Percentiles rank a stretch among this genome's conserved stretches.
Conservation (phyloP, 2,329 filamentous ascomycete species). For the Cordyceps cateniannulata region DNA sequence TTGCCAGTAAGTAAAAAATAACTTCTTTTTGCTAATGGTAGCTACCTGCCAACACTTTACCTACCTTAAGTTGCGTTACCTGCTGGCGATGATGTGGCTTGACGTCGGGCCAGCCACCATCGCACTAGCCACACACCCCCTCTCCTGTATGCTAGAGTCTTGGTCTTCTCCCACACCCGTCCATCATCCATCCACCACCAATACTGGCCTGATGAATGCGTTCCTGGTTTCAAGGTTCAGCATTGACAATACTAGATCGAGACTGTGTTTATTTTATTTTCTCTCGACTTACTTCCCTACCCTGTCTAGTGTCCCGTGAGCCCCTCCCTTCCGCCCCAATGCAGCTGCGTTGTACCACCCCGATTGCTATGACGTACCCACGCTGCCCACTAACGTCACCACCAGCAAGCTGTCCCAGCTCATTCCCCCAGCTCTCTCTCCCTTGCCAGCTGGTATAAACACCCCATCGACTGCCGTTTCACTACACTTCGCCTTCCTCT, state of each 20-base stretch:
- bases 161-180: not conserved
- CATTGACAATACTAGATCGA: conserved; percentile 9
- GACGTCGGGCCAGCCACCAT: not conserved
- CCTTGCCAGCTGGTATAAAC: conserved; percentile 12
- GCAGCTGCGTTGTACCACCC: not conserved
- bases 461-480: conserved; percentile 10
- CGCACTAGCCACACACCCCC: not conserved
- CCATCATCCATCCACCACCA: not conserved
- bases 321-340: not conserved
- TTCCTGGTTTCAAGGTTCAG: conserved; percentile 10
- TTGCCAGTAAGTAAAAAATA: not conserved
- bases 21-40: not conserved
- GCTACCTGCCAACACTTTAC: no score
- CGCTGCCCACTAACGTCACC: conserved; percentile 12
- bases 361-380: conserved; percentile 14
- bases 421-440: conserved; percentile 1
- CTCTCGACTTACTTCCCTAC: not conserved
- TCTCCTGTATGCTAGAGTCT: not conserved
- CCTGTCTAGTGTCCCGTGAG: not conserved
- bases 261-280: not conserved
- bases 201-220: not conserved
- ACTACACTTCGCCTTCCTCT: not conserved
- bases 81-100: conserved; percentile 5
- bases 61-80: no score
- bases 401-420: conserved; percentile 11